Evolutionary conservation across 2,329 filamentous ascomycete species (phyloP), one percentile per base, ranked within the genome.

Genomic region (Claviceps spartinae): DNA sequence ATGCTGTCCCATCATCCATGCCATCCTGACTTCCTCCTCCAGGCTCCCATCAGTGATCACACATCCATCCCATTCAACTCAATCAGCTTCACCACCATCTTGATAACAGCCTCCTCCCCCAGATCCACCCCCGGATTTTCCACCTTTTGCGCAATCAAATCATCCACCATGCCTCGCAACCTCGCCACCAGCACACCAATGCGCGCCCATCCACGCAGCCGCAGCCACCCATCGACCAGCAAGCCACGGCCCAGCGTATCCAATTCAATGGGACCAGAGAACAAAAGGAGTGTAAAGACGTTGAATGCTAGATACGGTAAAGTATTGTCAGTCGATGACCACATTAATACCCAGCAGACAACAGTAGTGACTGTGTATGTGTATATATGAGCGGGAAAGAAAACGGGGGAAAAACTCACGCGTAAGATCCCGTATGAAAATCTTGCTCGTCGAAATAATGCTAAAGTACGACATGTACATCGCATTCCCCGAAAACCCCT

Each of bases 351-450:
- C 26, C 26, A 30, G 26, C 8, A 9, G 26, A 30, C 26, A 30
- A 30, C 26, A 30, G 26, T 30, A 30, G 26, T 11, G 8, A 30
- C 26, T 26, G 26, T 30, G 7, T n/a, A 9, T 26, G 26, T 30
- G 7, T n/a, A 9, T 7, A 36, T n/a, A 6, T 8, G 16, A 22
- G 20, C n/a, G 11, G 16, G 4, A 26, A 26, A 45, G 13, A 30
- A 16, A 30, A 45, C 2, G n/a, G 22, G n/a, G 22, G 9, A 18
- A 30, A 36, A 42, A 79, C 83, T 69, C 71, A 88, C 85, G 93
- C 14, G 91, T 97, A 47, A 96, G 69, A 62, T 97, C 91, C 22
- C 91, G 76, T 24, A 97, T 81, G 63, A 95, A 97, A 2, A 95
- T 81, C 71, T 97, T 97, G 63, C 80, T 86, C 1, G 90, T 97